These are phyloP conservation scores for Carallia pectinifolia DNA, from an alignment of 345 rosid genomes.

Conservation along the genomic window DNA sequence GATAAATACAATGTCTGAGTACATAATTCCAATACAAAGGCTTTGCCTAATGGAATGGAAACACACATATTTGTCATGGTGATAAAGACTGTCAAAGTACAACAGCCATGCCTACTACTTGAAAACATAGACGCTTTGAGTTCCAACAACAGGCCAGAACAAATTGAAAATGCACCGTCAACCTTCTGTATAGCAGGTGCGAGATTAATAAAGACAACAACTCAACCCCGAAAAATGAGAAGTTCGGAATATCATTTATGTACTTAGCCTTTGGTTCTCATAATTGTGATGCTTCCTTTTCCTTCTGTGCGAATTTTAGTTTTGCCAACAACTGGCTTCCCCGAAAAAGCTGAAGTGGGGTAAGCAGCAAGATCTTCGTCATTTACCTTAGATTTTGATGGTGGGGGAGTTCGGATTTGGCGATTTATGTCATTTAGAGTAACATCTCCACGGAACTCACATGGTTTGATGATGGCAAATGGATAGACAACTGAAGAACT, in stretches of 20 bases:
- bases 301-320: constrained; percentile 97
- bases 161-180: background rate
- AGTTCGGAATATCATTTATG: constrained; percentile 18
- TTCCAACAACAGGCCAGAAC: constrained; percentile 14
- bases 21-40: background rate
- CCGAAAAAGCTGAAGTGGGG: constrained; percentile 95
- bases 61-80: background rate
- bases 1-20: background rate
- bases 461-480: constrained; percentile 91
- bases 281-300: constrained; percentile 95
- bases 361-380: constrained; percentile 52
- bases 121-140: constrained; percentile 30
- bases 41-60: background rate
- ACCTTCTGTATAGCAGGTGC: constrained; percentile 24
- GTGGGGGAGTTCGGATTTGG: constrained; percentile 65
- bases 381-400: constrained; percentile 46
- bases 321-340: constrained; percentile 97
- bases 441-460: constrained; percentile 79
- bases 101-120: constrained; percentile 19
- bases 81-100: constrained; percentile 7
- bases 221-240: constrained; percentile 19
- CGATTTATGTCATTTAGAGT: constrained; percentile 96
- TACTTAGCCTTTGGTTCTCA: constrained; percentile 84
- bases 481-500: constrained; percentile 86
- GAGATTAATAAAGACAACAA: constrained; percentile 20